Conservation (phyloP, 2,329 filamentous ascomycete species). For the Pseudopithomyces chartarum region DNA sequence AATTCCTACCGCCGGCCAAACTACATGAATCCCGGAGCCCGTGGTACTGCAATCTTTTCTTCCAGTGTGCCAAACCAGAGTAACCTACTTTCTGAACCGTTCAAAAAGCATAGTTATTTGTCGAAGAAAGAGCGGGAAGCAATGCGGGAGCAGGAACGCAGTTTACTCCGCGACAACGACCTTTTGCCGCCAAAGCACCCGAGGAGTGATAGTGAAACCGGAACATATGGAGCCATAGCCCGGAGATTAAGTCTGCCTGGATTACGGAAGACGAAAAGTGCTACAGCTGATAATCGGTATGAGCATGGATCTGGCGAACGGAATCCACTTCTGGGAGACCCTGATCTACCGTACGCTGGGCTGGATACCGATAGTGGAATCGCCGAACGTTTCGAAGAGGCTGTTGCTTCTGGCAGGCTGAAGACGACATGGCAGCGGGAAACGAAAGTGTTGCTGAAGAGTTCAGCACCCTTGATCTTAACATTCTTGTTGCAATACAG, state of each 20-base stretch:
- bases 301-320: slow-evolving; percentile 46
- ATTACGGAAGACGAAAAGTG: slow-evolving; percentile 34
- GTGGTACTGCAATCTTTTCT: slow-evolving; percentile 72
- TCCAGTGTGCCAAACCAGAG: slow-evolving; percentile 52
- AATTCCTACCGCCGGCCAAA: slow-evolving; percentile 77
- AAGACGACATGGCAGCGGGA: slow-evolving; percentile 92
- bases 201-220: slow-evolving; percentile 39
- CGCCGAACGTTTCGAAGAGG: slow-evolving; percentile 62
- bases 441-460: slow-evolving; percentile 73
- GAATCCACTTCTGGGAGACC: slow-evolving; percentile 54
- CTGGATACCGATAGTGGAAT: slow-evolving; percentile 55
- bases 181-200: slow-evolving; percentile 60
- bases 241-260: slow-evolving; percentile 36
- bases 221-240: slow-evolving; percentile 27
- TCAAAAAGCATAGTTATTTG: slow-evolving; percentile 48
- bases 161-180: slow-evolving; percentile 63
- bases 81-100: slow-evolving; percentile 19
- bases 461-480: slow-evolving; percentile 50
- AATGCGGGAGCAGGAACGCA: slow-evolving; percentile 62
- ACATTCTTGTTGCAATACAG: slow-evolving; percentile 57
- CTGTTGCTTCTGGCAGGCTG: slow-evolving; percentile 78
- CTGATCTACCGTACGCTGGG: slow-evolving; percentile 50
- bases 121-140: slow-evolving; percentile 59
- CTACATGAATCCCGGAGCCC: slow-evolving; percentile 72
- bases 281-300: slow-evolving; percentile 38